Percentiles rank a stretch among this genome's conserved stretches.
Conservation (phyloP, 73 alveolate species). For the Stentor roeselii region DNA sequence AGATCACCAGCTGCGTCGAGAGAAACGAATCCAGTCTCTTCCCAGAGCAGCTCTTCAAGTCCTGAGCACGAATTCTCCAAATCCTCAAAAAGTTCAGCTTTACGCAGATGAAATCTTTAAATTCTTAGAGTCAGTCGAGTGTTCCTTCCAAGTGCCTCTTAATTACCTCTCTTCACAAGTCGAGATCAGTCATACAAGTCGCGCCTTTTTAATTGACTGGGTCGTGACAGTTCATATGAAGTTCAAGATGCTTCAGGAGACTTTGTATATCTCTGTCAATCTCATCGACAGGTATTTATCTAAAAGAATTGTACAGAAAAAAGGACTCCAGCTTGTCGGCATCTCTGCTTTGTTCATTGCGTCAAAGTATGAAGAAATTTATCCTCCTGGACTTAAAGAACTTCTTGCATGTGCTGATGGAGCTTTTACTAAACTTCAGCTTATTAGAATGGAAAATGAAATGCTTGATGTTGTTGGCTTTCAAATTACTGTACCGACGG, state of each 20-base stretch:
- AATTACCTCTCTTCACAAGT: not conserved
- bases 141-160: slow-evolving; percentile 34
- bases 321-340: slow-evolving; percentile 74
- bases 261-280: slow-evolving; percentile 58
- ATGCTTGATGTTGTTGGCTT: slow-evolving; percentile 76
- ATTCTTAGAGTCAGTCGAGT: slow-evolving; percentile 26
- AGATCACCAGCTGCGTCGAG: too few relatives aligned
- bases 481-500: slow-evolving; percentile 66
- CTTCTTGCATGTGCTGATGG: slow-evolving; percentile 92
- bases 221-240: slow-evolving; percentile 66
- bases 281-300: slow-evolving; percentile 66
- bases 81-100: slow-evolving; percentile 53
- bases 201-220: slow-evolving; percentile 71
- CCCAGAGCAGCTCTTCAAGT: too few relatives aligned
- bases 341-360: slow-evolving; percentile 72
- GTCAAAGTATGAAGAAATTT: slow-evolving; percentile 70
- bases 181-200: slow-evolving; percentile 14
- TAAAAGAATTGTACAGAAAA: slow-evolving; percentile 41
- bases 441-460: slow-evolving; percentile 81
- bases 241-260: slow-evolving; percentile 60
- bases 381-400: slow-evolving; percentile 94
- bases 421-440: slow-evolving; percentile 88
- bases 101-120: slow-evolving; percentile 44
- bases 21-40: too few relatives aligned
- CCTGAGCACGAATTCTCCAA: slow-evolving; percentile 23